A percentile compares a stretch with the other conserved stretches of the same genome.
phyloP scores from a whole-genome alignment of 192 early-diverging fungal genomes.

The Gamsiella multidivaricata region DNA sequence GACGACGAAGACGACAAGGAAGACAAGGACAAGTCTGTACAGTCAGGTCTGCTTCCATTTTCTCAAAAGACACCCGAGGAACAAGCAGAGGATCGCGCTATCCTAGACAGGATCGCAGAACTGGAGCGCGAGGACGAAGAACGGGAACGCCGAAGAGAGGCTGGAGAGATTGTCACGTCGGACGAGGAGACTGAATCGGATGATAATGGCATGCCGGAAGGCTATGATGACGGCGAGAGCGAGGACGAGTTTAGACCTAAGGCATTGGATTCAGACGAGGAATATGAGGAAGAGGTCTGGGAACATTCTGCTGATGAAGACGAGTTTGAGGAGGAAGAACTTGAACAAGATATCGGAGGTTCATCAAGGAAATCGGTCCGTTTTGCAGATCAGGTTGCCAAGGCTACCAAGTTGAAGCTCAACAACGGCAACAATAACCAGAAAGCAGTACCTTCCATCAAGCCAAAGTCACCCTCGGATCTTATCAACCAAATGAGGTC shows the following conservation, averaged over 20 bases:
- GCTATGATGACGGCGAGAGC: constrained; percentile 49
- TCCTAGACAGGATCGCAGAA: constrained; percentile 66
- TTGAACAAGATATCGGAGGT: not conserved
- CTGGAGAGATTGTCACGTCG: constrained; percentile 55
- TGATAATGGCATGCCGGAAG: constrained; percentile 13
- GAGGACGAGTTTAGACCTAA: constrained; percentile 55
- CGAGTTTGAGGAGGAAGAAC: constrained; percentile 49
- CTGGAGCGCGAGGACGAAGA: constrained; percentile 79
- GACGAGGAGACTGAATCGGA: constrained; percentile 54
- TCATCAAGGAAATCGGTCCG: constrained; percentile 24
- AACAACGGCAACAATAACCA: not conserved
- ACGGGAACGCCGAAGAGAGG: constrained; percentile 53
- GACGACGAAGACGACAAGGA: constrained; percentile 59
- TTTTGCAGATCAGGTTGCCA: constrained; percentile 46
- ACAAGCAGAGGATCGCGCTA: constrained; percentile 65
- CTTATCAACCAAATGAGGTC: constrained; percentile 36
- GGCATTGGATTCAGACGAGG: constrained; percentile 53
- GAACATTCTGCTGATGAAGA: constrained; percentile 58
- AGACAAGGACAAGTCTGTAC: constrained; percentile 26
- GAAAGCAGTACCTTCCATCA: constrained; percentile 7
- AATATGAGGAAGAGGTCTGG: constrained; percentile 55
- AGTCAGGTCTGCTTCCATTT: constrained; percentile 41
- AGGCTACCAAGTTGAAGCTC: constrained; percentile 13
- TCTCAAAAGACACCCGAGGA: constrained; percentile 63
- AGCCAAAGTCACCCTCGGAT: constrained; percentile 48